Evolutionary conservation across 2,329 filamentous ascomycete genomes (phyloP), one percentile per base, ranked within the genome.

Genomic region (Colletotrichum limetticola): DNA sequence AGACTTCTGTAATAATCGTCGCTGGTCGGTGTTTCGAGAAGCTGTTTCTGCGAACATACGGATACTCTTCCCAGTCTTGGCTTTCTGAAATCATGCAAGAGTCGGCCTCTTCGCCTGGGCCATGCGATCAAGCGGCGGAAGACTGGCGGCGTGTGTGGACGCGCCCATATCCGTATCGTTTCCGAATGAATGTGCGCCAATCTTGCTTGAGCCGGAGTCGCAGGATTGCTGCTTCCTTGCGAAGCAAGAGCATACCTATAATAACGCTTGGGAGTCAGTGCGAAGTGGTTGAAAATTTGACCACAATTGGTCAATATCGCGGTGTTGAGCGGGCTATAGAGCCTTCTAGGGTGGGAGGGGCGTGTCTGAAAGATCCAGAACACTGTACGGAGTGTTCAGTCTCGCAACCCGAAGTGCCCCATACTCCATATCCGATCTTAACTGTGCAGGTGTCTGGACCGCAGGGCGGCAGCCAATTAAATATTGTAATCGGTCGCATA

Each of bases 391-490:
- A 32, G 30, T 32, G 30, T 24, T 37, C 30, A 52, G 42, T 26
- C 60, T 56, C 32, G 30, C 46, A 35, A 52, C 42, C 56, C 56
- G 55, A 11, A 49, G 28, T 22, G 49, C 26, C 59, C 52, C 26
- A 24, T 35, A 49, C 55, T 24, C 59, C 58, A 35, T 30, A 28
- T 14, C 28, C 59, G 35, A 37, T 28, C 32, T 32, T 19, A 37
- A 57, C 64, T 7, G 37, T 19, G 37, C 6, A 42, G 7, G 14
- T 42, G 37, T 42, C 66, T 69, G 37, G 59, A 32, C 59, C 66
- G 46, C 61, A 24, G 59, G 22, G 52, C 22, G 30, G n/a, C 64
- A 46, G 24, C 68, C 68, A 71, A 71, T 60, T 22, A 62, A 26
- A 57, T 22, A 37, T 35, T 22, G 8, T 22, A 16, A n/a, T 49